Base-by-base conservation (phyloP, 2,329 filamentous ascomycete species). In the Aspergillus ustus region DNA sequence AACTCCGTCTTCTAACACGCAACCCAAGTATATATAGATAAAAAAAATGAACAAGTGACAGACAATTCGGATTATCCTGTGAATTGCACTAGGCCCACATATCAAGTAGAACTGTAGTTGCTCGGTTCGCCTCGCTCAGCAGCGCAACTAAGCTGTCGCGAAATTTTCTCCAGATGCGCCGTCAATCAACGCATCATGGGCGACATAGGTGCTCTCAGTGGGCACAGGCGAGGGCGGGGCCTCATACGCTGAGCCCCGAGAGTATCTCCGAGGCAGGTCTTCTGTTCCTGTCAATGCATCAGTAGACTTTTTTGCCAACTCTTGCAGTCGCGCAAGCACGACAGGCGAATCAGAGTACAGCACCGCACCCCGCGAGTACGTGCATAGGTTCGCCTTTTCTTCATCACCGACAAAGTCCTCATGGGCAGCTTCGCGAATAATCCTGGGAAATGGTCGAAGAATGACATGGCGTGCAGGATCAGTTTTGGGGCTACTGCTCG, bases 381-480 rank as follows among this genome's bases (percentile, higher is more conserved):
- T 72, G 67, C 80, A 83, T 1, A 70, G 61, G 3, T 61, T 70
- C 9, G 78, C 79, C 53, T 78, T 76, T 60, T 83, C 81, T 45
- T 74, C 72, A 53, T 82, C 81, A 40, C 77, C 76, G 3, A 79
- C 76, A 69, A 83, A 81, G 59, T 79, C 77, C 58, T 78, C 76
- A 60, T 84, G 82, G 15, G 81, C 81, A 15, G 80, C 74, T 68
- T 85, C 83, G n/a, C 83, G 80, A 51, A 77, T 75, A 46, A 85
- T 82, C 52, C 82, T 80, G 2, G 84, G 84, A 71, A 85, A 83
- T 3, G 83, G 75, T 25, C 82, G 78, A 9, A 85, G 72, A 22
- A 85, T 72, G 8, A 84, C 75, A 67, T 79, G 77, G 11, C 79
- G 78, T 20, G 70, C 74, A 45, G 62, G 69, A 15, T 70, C 72